Percentiles rank a stretch among this genome's conserved stretches.
These are phyloP conservation scores for Picochlorum sp. DNA, from an alignment of 139 green algal species.

Conservation along the genomic window DNA sequence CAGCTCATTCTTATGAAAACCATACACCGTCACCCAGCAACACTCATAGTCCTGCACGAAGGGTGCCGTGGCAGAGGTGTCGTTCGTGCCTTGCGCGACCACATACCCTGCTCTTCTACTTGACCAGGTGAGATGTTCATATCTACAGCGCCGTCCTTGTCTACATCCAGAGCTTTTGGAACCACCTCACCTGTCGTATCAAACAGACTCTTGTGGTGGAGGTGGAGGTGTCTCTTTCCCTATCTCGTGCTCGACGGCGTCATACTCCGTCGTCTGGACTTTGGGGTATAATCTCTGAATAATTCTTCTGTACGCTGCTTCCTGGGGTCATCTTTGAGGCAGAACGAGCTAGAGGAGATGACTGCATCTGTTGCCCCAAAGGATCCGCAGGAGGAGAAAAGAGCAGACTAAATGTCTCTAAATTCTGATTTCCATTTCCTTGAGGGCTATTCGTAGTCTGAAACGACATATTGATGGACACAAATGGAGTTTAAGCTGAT, in stretches of 20 bases:
- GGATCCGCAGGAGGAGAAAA: constrained; percentile 26
- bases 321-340: not conserved
- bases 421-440: not conserved
- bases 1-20: constrained; percentile 24
- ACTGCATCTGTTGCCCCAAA: not conserved
- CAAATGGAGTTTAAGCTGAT: not conserved
- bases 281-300: constrained; percentile 13
- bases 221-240: constrained; percentile 25
- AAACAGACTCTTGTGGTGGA: constrained; percentile 26
- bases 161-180: not conserved
- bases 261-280: constrained; percentile 29
- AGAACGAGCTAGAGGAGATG: not conserved
- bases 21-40: constrained; percentile 47
- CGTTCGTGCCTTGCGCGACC: too few relatives aligned
- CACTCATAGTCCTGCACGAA: constrained; percentile 18
- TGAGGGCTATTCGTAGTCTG: constrained; percentile 3
- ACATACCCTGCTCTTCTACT: not conserved
- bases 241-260: constrained; percentile 32
- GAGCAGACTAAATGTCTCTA: constrained; percentile 21
- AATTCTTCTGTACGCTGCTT: not conserved
- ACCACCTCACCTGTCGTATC: constrained; percentile 14
- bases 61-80: constrained; percentile 5
- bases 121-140: constrained; percentile 1
- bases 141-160: not conserved
- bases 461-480: constrained; percentile 8